Conservation (phyloP, 2,329 filamentous ascomycete genomes). For the Eurotiales sp. region DNA sequence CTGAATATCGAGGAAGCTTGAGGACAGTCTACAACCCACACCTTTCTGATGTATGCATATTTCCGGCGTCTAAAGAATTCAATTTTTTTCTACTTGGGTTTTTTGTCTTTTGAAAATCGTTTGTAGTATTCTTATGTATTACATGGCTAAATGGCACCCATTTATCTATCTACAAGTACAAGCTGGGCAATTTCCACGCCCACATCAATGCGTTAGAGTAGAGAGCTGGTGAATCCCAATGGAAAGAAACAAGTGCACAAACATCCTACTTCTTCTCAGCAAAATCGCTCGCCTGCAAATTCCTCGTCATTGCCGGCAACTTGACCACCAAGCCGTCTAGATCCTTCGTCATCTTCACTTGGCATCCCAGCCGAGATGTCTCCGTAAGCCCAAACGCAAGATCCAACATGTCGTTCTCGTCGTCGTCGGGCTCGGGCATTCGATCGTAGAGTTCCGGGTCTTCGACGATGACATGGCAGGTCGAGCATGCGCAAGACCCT, state of each 20-base stretch:
- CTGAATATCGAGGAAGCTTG: conserved; percentile 44
- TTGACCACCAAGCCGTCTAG: conserved; percentile 81
- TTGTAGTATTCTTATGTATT: conserved; percentile 1
- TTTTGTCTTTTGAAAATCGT: conserved; percentile 6
- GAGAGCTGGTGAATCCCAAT: conserved; percentile 10
- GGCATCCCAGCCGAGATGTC: conserved; percentile 79
- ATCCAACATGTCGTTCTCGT: conserved; percentile 88
- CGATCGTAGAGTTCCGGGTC: conserved; percentile 71
- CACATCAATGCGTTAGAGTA: conserved; percentile 9
- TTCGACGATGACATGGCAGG: conserved; percentile 82
- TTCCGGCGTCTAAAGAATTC: conserved; percentile 31
- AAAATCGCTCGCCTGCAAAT: conserved; percentile 94
- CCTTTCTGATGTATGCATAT: conserved; percentile 5
- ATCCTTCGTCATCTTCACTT: conserved; percentile 87
- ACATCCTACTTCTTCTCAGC: conserved; percentile 38
- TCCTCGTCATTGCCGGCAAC: conserved; percentile 89
- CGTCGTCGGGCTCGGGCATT: conserved; percentile 73
- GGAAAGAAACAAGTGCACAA: no score
- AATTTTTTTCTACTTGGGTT: conserved; percentile 17
- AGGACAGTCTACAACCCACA: no score
- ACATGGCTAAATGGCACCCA: conserved; percentile 2
- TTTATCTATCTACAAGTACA: conserved; percentile 16
- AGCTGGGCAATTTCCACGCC: conserved; percentile 1
- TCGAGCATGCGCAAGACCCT: conserved; percentile 88
- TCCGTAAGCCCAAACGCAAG: conserved; percentile 86